phyloP scores from a whole-genome alignment of 1,284 basidiomycete species.

The Polyporus tsugae region DNA sequence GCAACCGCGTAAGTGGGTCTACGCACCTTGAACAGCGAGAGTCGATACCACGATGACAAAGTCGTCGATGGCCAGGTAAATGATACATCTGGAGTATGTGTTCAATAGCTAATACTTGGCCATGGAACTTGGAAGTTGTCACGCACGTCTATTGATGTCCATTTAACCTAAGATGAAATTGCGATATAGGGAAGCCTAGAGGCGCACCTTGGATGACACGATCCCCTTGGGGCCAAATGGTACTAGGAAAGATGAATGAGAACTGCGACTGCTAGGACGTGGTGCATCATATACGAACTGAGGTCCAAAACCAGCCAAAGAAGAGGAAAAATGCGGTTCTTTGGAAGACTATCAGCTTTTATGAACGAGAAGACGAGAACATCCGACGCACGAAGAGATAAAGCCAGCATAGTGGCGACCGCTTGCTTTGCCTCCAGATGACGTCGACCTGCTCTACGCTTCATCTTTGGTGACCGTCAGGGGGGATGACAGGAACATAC shows the following conservation, averaged over 20 bases:
- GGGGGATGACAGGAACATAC: neutral
- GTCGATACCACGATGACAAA: no score
- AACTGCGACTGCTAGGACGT: neutral
- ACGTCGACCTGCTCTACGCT: neutral
- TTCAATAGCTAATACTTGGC: neutral
- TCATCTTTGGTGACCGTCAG: no score
- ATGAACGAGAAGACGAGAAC: no score
- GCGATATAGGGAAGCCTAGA: neutral
- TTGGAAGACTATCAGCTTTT: neutral
- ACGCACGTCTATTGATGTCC: neutral
- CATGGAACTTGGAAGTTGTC: no score
- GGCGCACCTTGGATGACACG: constrained; percentile 20
- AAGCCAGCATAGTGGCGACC: neutral
- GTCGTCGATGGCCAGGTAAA: constrained; percentile 33
- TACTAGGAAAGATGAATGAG: constrained; percentile 12
- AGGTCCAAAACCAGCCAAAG: constrained; percentile 25
- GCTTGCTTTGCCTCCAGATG: neutral
- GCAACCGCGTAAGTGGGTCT: no score
- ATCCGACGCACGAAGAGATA: neutral
- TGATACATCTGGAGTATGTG: constrained; percentile 26
- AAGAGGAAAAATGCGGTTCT: constrained; percentile 35
- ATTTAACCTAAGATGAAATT: neutral
- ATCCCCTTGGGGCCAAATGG: constrained; percentile 22
- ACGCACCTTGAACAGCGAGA: no score
- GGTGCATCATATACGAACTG: constrained; percentile 9